These are phyloP conservation scores for Nicotiana sylvestris DNA, from an alignment of 257 asterid species.

Conservation along the genomic window DNA sequence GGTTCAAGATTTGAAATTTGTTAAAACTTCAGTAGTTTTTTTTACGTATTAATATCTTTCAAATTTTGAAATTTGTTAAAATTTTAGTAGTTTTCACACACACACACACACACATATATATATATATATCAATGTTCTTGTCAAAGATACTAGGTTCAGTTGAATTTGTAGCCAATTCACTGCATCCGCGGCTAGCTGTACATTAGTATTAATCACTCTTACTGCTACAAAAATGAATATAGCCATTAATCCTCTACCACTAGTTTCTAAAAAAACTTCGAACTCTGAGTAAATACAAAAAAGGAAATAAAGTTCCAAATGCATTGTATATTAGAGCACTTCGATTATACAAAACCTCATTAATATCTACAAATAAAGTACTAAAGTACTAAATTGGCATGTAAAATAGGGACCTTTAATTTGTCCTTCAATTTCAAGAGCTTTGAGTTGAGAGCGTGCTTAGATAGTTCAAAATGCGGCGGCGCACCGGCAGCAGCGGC, in stretches of 20 bases:
- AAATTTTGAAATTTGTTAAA: too few species aligned
- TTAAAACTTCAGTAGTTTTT: too few species aligned
- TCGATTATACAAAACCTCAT: neutral
- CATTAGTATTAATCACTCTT: neutral
- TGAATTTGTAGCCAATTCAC: too few species aligned
- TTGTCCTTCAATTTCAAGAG: constrained; percentile 62
- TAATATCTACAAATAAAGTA: neutral
- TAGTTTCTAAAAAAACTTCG: neutral
- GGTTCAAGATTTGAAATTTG: too few species aligned
- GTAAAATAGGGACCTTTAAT: constrained; percentile 52
- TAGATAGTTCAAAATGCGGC: constrained; percentile 55
- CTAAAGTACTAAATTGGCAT: neutral
- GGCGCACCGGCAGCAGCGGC: constrained; percentile 48
- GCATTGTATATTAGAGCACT: neutral
- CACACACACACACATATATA: too few species aligned
- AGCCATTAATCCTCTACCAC: neutral
- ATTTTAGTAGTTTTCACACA: too few species aligned
- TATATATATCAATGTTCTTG: too few species aligned
- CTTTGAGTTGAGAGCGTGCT: constrained; percentile 59
- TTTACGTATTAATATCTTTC: too few species aligned
- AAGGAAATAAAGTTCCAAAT: neutral
- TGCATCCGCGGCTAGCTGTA: neutral
- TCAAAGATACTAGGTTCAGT: too few species aligned
- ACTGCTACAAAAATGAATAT: neutral
- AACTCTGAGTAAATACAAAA: neutral